These are phyloP conservation scores for Dendrobium huoshanense DNA, from an alignment of 106 monocot species.

Conservation along the genomic window DNA sequence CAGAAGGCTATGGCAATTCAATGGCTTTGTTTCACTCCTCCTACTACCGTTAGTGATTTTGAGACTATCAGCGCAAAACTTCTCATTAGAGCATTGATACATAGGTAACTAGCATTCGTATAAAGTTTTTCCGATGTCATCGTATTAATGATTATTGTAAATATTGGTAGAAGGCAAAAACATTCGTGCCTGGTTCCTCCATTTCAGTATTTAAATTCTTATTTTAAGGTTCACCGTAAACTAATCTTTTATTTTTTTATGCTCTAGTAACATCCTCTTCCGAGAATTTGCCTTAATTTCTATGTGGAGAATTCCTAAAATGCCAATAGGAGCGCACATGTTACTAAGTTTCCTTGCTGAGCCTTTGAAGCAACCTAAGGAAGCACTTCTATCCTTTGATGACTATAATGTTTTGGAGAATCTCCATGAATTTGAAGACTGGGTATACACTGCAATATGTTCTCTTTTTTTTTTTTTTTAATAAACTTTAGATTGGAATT, in stretches of 20 bases:
- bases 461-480: constrained; percentile 5
- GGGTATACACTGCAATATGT: constrained; percentile 45
- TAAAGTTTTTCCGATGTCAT: background rate
- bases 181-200: background rate
- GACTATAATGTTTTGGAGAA: constrained; percentile 50
- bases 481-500: background rate
- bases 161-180: background rate
- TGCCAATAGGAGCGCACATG: constrained; percentile 92
- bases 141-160: background rate
- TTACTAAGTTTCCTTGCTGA: constrained; percentile 88
- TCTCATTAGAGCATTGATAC: constrained; percentile 75
- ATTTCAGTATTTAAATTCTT: background rate
- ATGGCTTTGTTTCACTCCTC: constrained; percentile 99
- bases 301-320: constrained; percentile 93
- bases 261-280: constrained; percentile 58
- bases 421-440: constrained; percentile 94
- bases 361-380: constrained; percentile 78
- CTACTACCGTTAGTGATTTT: constrained; percentile 60
- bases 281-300: constrained; percentile 98
- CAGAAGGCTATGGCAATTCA: constrained; percentile 90
- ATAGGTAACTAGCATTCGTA: constrained; percentile 45
- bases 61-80: constrained; percentile 72
- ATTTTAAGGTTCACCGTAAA: background rate
- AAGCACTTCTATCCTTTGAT: constrained; percentile 60
- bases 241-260: background rate